Base-by-base conservation (phyloP, 768 basidiomycete species). In the Rhodocollybia butyracea region DNA sequence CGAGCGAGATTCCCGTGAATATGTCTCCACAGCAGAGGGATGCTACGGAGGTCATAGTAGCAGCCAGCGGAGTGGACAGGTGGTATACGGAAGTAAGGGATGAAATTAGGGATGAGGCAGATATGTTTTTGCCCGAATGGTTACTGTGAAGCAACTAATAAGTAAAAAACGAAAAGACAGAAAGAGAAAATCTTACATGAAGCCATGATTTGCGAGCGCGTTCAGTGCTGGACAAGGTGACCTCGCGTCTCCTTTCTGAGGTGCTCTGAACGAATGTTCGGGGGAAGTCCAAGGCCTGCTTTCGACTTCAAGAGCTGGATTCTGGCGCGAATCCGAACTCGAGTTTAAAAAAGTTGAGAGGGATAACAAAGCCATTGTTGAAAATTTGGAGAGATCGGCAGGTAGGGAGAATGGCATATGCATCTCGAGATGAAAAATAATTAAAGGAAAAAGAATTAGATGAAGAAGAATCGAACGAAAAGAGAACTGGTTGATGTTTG, bases 1-100 rank as follows among this genome's bases (percentile, higher is more conserved):
- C 68, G 54, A 81, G 73, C 15, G 60, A 71, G 51, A 80, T 61
- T 17, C 59, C 57, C 29, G 19, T 12, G 38, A 64, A 19, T 38
- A 57, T 59, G 19, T 63, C 59, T 0, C 73, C 69, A 43, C 73
- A 71, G 17, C 68, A 36, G 15, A 73, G 54, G 11, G 68, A 51
- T 21, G 71, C 71, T 12, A 38, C 51, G 21, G 38, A 8, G 38
- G 42, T 40, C 27, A 53, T 38, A 26, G 36, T 24, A 19, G 17
- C 19, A 10, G 51, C 51, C 7, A 53, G 22, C 19, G 51, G 51
- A 7, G 12, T 27, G 17, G 51, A 53, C 6, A 53, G 51, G 12
- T 32, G 39, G 39, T 53, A 53, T 11, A 53, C 21, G 19, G 39
- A 31, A 3, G 51, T 53, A 13, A 53, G 39, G 3, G 51, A 26